These are phyloP conservation scores for Colletotrichum somersetense DNA, from an alignment of 2,329 filamentous ascomycete species.

Conservation along the genomic window DNA sequence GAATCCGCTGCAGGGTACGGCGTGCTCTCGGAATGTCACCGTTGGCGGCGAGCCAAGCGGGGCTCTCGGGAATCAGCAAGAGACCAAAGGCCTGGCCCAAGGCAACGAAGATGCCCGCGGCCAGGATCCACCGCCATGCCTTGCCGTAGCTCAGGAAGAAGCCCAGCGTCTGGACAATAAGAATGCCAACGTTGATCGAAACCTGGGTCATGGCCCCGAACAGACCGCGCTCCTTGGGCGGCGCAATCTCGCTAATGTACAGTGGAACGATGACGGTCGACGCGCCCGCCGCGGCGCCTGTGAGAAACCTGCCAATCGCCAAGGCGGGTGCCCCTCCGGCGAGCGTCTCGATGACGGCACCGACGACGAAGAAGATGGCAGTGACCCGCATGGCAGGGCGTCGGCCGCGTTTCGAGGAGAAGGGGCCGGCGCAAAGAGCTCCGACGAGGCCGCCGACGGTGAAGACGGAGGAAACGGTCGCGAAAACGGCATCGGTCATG, in stretches of 20 bases:
- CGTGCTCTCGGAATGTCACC: constrained; percentile 72
- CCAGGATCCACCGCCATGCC: constrained; percentile 88
- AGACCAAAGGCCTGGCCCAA: constrained; percentile 76
- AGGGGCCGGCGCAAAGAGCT: constrained; percentile 81
- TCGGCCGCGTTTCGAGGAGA: constrained; percentile 83
- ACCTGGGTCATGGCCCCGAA: constrained; percentile 91
- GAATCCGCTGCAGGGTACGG: constrained; percentile 78
- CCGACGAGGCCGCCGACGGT: constrained; percentile 90
- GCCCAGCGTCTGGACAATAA: constrained; percentile 85
- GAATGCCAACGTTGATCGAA: constrained; percentile 91
- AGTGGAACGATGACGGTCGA: constrained; percentile 93
- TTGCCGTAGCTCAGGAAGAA: constrained; percentile 86
- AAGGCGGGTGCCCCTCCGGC: constrained; percentile 76
- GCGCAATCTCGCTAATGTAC: constrained; percentile 93
- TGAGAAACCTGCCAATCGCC: constrained; percentile 80
- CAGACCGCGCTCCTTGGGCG: constrained; percentile 78
- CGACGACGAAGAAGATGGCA: constrained; percentile 80
- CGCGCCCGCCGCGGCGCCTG: constrained; percentile 87
- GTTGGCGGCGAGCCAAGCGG: constrained; percentile 84
- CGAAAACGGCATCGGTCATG: constrained; percentile 86
- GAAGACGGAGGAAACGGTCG: constrained; percentile 89
- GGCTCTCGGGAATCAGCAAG: constrained; percentile 86
- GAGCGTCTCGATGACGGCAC: constrained; percentile 81
- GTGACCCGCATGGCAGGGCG: constrained; percentile 82
- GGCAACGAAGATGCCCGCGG: constrained; percentile 77